phyloP scores from a whole-genome alignment of 1,139 yeast species.

The Lodderomyces orthopsilosis region DNA sequence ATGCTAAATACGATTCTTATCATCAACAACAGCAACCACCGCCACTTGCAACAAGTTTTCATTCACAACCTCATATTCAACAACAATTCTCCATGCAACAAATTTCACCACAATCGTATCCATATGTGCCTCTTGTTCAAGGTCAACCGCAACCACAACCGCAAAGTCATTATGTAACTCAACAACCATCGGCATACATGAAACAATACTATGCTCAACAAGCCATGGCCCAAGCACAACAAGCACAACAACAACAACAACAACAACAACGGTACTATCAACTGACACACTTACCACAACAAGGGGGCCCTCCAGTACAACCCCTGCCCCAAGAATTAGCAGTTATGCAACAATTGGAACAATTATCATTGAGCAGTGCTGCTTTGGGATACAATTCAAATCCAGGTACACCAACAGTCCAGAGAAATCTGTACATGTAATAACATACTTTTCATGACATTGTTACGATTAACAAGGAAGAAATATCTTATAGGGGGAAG shows the following conservation, averaged over 20 bases:
- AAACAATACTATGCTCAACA: constrained; percentile 12
- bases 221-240: constrained; percentile 10
- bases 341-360: constrained; percentile 50
- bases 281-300: constrained; percentile 11
- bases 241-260: constrained; percentile 13
- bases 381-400: constrained; percentile 49
- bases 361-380: constrained; percentile 47
- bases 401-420: constrained; percentile 38
- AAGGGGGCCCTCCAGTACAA: constrained; percentile 11
- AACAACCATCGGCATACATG: constrained; percentile 11
- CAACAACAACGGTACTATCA: constrained; percentile 11
- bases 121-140: constrained; percentile 7
- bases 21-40: constrained; percentile 8
- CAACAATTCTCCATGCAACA: constrained; percentile 7
- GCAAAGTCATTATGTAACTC: background rate
- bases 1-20: background rate
- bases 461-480: no score
- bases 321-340: constrained; percentile 29
- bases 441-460: no score
- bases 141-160: constrained; percentile 2
- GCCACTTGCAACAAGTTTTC: background rate
- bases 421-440: constrained; percentile 12
- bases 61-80: constrained; percentile 5
- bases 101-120: constrained; percentile 7
- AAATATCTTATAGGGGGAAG: no score